These are phyloP conservation scores for Chaetoscypha palmicola DNA, from an alignment of 2,329 filamentous ascomycete species.

Conservation along the genomic window DNA sequence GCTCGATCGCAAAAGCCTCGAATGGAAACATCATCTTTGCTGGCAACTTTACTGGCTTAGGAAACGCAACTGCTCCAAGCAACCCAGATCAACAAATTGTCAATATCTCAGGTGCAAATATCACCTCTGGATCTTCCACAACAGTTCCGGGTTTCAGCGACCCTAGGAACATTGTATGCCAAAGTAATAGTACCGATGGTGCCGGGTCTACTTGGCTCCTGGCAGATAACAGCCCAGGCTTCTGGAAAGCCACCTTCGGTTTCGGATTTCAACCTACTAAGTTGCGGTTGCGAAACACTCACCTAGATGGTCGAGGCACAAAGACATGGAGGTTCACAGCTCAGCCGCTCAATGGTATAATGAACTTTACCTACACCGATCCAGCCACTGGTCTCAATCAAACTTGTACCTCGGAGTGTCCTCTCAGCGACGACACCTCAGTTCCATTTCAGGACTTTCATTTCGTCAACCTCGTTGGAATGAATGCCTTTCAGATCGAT, in stretches of 20 bases:
- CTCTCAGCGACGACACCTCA: conserved; percentile 64
- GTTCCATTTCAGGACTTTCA: conserved; percentile 77
- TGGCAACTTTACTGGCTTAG: conserved; percentile 79
- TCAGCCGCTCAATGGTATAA: conserved; percentile 80
- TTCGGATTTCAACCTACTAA: conserved; percentile 86
- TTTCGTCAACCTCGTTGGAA: conserved; percentile 82
- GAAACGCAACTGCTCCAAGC: conserved; percentile 65
- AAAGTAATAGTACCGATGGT: conserved; percentile 57
- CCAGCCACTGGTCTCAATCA: conserved; percentile 58
- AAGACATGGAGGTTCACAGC: conserved; percentile 83
- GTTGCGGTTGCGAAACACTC: conserved; percentile 81
- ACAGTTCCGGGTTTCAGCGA: conserved; percentile 60
- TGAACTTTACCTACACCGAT: conserved; percentile 91
- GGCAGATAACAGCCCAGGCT: conserved; percentile 65
- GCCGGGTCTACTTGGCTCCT: conserved; percentile 79
- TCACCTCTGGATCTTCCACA: conserved; percentile 60
- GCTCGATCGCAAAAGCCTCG: conserved; percentile 71
- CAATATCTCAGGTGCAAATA: conserved; percentile 72
- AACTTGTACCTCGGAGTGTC: conserved; percentile 75
- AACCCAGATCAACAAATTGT: conserved; percentile 69
- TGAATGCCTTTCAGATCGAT: conserved; percentile 80
- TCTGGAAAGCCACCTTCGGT: conserved; percentile 74
- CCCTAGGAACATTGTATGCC: conserved; percentile 77
- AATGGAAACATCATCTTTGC: conserved; percentile 88
- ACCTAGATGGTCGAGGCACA: conserved; percentile 75